Percentiles rank a stretch among this genome's conserved stretches.
Conservation (phyloP, 2,329 filamentous ascomycete genomes). For the Neonectria magnoliae region DNA sequence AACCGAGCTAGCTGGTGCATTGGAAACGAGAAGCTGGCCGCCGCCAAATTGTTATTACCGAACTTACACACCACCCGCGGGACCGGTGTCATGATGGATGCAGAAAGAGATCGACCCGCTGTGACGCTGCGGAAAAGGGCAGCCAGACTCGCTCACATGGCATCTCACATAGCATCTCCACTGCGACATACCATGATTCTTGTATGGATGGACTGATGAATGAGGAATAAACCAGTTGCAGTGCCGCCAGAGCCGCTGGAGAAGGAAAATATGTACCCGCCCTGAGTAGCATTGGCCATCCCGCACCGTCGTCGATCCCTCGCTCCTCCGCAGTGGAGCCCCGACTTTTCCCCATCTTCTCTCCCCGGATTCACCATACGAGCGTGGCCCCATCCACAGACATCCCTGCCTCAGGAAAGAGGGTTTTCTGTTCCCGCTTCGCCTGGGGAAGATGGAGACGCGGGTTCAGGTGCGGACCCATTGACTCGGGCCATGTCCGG, state of each 20-base stretch:
- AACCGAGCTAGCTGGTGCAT: neutral
- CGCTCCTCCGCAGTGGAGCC: neutral
- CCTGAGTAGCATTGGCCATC: neutral
- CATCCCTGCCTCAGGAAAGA: neutral
- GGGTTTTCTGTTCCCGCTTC: neutral
- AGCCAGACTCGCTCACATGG: neutral
- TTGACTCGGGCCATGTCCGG: neutral
- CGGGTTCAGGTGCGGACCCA: neutral
- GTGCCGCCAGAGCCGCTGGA: neutral
- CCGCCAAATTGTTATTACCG: neutral
- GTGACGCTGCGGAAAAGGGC: neutral
- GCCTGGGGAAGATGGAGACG: neutral
- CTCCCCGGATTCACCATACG: slow-evolving; percentile 4
- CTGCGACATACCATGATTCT: neutral
- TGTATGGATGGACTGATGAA: neutral
- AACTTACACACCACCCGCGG: neutral
- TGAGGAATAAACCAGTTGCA: neutral
- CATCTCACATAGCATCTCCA: neutral
- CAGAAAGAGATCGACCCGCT: neutral
- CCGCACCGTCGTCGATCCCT: neutral
- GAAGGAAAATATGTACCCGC: neutral
- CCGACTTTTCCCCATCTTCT: neutral
- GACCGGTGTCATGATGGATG: neutral
- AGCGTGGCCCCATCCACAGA: slow-evolving; percentile 6
- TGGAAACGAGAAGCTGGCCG: neutral